Conservation (phyloP, 345 rosid genomes). For the Psidium guajava region DNA sequence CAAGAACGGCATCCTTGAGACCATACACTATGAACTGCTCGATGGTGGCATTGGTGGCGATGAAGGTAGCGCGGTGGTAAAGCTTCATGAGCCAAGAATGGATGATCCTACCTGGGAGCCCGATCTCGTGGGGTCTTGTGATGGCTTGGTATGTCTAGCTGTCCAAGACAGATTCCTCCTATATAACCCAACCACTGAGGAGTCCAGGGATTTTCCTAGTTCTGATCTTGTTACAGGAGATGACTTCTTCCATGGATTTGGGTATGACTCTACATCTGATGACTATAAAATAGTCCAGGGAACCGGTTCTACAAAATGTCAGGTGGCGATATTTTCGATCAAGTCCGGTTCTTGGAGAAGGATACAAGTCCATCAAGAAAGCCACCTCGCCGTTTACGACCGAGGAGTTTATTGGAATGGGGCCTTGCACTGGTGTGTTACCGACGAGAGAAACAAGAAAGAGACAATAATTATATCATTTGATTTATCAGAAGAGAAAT, state of each 20-base stretch:
- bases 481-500: not conserved
- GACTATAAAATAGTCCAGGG: not conserved
- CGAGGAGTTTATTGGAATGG: not conserved
- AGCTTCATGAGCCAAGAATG: not conserved
- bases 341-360: not conserved
- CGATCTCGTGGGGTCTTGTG: not conserved
- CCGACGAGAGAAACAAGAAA: not conserved
- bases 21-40: not conserved
- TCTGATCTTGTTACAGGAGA: not conserved
- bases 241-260: not conserved
- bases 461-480: not conserved
- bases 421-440: not conserved
- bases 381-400: not conserved
- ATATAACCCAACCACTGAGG: not conserved
- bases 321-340: not conserved
- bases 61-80: not conserved
- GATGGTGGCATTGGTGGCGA: not conserved
- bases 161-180: not conserved
- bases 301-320: not conserved
- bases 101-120: not conserved
- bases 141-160: not conserved
- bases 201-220: not conserved
- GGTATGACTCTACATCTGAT: not conserved
- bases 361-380: not conserved
- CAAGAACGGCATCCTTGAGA: not conserved